Base-by-base conservation (phyloP, 306 rosid genomes). In the Ormosia emarginata region DNA sequence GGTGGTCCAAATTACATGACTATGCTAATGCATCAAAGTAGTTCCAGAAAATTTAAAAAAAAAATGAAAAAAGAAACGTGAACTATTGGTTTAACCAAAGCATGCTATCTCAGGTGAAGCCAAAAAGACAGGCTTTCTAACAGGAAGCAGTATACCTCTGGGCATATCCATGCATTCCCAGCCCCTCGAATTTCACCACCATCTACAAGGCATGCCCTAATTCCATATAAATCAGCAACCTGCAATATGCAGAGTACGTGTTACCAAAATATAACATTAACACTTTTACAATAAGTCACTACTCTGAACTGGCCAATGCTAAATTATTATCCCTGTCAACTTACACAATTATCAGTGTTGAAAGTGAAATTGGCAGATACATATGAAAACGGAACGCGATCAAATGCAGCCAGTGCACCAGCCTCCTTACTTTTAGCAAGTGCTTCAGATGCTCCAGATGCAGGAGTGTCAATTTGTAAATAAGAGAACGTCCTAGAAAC, bases 121-220 rank as follows among this genome's bases (percentile, higher is more conserved):
- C 24, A 78, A 69, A 56, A 55, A 61, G 33, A 46, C 67, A 53
- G 30, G 67, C 52, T 29, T 73, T 75, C 66, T 41, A 50, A 72
- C 67, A 62, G 32, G 78, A 18, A 71, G 67, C 56, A 34, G 77
- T 32, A 71, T 89, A 95, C 99, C 99, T 95, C 99, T 55, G 96
- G 91, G 86, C 99, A 93, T 74, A 95, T 86, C 99, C 99, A 95
- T 49, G 93, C 95, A 90, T 94, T 92, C 81, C 99, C 99, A 79
- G 99, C 98, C 57, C 99, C 99, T 85, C 92, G 93, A 88, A 95
- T 90, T 90, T 95, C 99, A 89, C 99, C 99, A 56, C 99, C 98
- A 85, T 95, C 98, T 56, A 90, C 91, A 84, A 95, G 96, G 87
- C 81, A 90, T 32, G 96, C 99, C 82, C 98, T 91, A 81, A 95